A percentile compares a stretch with the other conserved stretches of the same genome.
phyloP scores from a whole-genome alignment of 2,329 filamentous ascomycete species.

The Thielaviopsis ethacetica region DNA sequence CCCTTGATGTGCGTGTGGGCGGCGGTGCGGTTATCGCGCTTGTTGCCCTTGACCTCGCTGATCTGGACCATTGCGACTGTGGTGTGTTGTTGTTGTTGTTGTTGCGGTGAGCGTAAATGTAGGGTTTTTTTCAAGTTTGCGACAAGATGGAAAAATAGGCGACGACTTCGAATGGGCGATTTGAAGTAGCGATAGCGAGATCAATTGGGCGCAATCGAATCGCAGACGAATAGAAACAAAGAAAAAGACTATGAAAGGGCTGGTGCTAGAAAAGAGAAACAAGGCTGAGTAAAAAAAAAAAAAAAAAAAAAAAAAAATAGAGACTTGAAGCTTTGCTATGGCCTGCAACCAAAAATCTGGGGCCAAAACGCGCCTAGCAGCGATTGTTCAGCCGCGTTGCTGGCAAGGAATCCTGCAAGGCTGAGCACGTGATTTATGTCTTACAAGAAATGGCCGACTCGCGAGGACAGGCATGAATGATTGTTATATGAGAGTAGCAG shows the following conservation, averaged over 20 bases:
- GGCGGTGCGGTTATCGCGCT: constrained; percentile 88
- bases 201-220: not conserved
- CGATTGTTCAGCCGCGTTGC: constrained; percentile 9
- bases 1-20: constrained; percentile 97
- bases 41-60: constrained; percentile 86
- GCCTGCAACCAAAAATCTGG: constrained; percentile 2
- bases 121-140: too few species aligned
- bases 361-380: constrained; percentile 6
- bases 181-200: too few species aligned
- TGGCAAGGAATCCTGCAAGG: constrained; percentile 9
- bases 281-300: not conserved
- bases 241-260: not conserved
- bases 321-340: not conserved
- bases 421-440: constrained; percentile 10
- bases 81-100: too few species aligned
- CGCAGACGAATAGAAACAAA: not conserved
- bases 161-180: too few species aligned
- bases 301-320: not conserved
- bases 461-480: too few species aligned
- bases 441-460: not conserved
- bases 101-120: too few species aligned
- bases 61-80: constrained; percentile 58
- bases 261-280: not conserved
- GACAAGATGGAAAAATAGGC: too few species aligned
- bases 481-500: too few species aligned